These are phyloP conservation scores for Pythium dissotocum DNA, from an alignment of 352 stramenopile species.

Conservation along the genomic window DNA sequence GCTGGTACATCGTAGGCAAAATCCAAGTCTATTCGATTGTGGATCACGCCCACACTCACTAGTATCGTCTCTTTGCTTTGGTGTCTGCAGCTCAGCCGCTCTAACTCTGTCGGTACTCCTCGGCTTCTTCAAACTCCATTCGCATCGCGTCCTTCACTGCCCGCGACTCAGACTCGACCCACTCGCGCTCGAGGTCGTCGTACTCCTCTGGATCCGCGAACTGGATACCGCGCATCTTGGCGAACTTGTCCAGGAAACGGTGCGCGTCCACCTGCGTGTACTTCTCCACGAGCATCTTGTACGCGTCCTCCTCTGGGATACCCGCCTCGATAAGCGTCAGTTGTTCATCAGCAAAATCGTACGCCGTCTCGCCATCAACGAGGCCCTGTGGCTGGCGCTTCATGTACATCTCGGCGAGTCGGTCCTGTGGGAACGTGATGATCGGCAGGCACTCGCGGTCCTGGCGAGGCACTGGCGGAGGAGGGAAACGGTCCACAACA, in stretches of 20 bases:
- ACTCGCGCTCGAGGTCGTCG: conserved; percentile 80
- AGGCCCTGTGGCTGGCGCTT: conserved; percentile 63
- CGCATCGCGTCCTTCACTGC: conserved; percentile 87
- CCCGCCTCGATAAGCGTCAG: conserved; percentile 84
- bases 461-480: conserved; percentile 66
- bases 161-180: conserved; percentile 75
- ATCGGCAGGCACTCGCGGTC: conserved; percentile 75
- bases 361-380: conserved; percentile 77
- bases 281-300: conserved; percentile 78
- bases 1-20: neutral
- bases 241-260: conserved; percentile 83
- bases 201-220: conserved; percentile 78
- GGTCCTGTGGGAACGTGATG: conserved; percentile 86
- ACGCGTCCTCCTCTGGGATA: conserved; percentile 78
- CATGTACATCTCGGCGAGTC: conserved; percentile 82
- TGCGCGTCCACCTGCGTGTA: conserved; percentile 83
- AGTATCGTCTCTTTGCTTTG: conserved; percentile 2
- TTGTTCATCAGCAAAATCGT: conserved; percentile 87
- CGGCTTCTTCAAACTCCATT: conserved; percentile 79
- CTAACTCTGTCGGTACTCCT: conserved; percentile 73
- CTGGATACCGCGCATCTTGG: conserved; percentile 74
- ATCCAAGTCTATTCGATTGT: conserved; percentile 4
- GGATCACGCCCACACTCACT: conserved; percentile 1
- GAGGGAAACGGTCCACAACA: conserved; percentile 76
- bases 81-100: neutral